phyloP scores from a whole-genome alignment of 2,329 filamentous ascomycete genomes.

The Aspergillus neotritici region DNA sequence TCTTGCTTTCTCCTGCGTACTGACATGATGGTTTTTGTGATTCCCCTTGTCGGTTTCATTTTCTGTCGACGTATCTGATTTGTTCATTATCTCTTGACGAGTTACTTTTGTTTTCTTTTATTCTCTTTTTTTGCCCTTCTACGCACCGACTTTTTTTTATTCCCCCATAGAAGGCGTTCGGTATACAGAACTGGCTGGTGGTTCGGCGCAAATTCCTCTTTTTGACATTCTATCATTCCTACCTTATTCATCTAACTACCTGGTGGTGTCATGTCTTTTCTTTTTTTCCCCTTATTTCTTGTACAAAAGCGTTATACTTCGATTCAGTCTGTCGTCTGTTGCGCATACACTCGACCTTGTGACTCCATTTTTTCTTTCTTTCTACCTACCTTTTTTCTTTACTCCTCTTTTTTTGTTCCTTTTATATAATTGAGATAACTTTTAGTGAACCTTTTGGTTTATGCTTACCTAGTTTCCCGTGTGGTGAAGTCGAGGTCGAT shows the following conservation, averaged over 20 bases:
- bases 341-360: slow-evolving; percentile 4
- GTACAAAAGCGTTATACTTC: slow-evolving; percentile 29
- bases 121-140: too few species aligned
- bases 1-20: neutral
- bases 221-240: slow-evolving; percentile 12
- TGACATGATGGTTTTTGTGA: too few species aligned
- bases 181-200: slow-evolving; percentile 30
- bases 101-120: slow-evolving; percentile 18
- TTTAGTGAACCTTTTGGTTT: slow-evolving; percentile 4
- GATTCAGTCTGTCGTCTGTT: neutral
- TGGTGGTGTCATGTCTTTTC: neutral
- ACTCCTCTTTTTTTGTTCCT: slow-evolving; percentile 6
- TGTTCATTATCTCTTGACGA: slow-evolving; percentile 25
- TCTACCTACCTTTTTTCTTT: slow-evolving; percentile 2
- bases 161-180: slow-evolving; percentile 38
- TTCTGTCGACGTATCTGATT: slow-evolving; percentile 17
- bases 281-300: slow-evolving; percentile 17
- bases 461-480: slow-evolving; percentile 3
- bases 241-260: slow-evolving; percentile 5
- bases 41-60: slow-evolving; percentile 11
- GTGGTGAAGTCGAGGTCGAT: slow-evolving; percentile 4
- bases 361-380: neutral
- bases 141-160: slow-evolving; percentile 25
- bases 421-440: slow-evolving; percentile 10
- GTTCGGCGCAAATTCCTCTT: slow-evolving; percentile 26